A percentile compares a stretch with the other conserved stretches of the same genome.
These are phyloP conservation scores for Beauveria pseudobassiana DNA, from an alignment of 2,329 filamentous ascomycete species.

Conservation along the genomic window DNA sequence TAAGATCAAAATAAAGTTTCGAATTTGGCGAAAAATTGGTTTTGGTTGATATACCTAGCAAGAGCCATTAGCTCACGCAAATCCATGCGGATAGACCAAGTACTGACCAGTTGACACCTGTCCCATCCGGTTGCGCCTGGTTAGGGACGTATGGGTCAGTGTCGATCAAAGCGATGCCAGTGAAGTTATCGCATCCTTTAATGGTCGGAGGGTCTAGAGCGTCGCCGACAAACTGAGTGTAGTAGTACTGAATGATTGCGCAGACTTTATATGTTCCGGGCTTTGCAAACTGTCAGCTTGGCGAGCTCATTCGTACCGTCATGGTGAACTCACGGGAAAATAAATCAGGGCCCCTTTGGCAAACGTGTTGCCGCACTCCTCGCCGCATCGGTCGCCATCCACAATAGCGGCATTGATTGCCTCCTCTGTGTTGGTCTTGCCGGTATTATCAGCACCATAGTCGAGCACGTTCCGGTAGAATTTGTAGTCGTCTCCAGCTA, in stretches of 20 bases:
- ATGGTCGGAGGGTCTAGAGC: slow-evolving; percentile 47
- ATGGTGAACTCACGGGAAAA: slow-evolving; percentile 40
- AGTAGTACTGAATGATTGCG: slow-evolving; percentile 61
- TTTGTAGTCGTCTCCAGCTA: slow-evolving; percentile 36
- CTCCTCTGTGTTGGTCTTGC: neutral
- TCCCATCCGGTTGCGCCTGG: slow-evolving; percentile 32
- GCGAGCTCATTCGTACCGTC: neutral
- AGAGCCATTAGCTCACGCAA: neutral
- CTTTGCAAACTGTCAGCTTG: neutral
- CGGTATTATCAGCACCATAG: slow-evolving; percentile 44
- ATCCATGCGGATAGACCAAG: neutral
- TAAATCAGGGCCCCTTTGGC: slow-evolving; percentile 59
- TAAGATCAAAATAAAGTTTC: slow-evolving; percentile 52
- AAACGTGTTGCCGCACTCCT: slow-evolving; percentile 59
- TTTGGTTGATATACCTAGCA: slow-evolving; percentile 51
- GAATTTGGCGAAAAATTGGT: slow-evolving; percentile 52
- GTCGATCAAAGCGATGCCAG: slow-evolving; percentile 63
- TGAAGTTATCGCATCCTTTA: slow-evolving; percentile 44
- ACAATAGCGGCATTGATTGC: slow-evolving; percentile 57
- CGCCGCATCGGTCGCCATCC: slow-evolving; percentile 59
- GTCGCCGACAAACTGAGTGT: slow-evolving; percentile 69
- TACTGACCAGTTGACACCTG: slow-evolving; percentile 21
- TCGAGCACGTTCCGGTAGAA: slow-evolving; percentile 46
- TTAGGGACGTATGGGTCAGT: slow-evolving; percentile 51
- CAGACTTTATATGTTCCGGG: slow-evolving; percentile 56